These are phyloP conservation scores for Phascolomyces articulosus DNA, from an alignment of 371 early-diverging fungal species.

Conservation along the genomic window DNA sequence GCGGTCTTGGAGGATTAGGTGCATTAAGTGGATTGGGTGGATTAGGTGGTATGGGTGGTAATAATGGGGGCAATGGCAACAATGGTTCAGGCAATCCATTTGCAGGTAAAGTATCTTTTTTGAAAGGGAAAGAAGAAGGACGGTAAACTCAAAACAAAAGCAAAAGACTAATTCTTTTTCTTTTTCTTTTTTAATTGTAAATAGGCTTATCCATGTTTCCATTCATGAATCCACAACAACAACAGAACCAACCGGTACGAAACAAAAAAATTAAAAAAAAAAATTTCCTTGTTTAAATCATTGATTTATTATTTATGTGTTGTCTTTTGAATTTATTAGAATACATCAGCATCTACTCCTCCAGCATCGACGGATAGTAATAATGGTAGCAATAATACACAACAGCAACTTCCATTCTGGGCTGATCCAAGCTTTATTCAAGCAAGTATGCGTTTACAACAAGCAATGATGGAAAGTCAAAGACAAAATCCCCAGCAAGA, in stretches of 20 bases:
- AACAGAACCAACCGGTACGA: not conserved
- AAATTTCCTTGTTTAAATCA: no score
- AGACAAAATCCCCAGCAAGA: not conserved
- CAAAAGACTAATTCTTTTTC: not conserved
- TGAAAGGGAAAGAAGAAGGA: no score
- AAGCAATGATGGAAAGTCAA: constrained; percentile 32
- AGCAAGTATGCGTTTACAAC: constrained; percentile 43
- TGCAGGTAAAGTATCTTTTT: constrained; percentile 30
- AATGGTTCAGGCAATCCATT: constrained; percentile 39
- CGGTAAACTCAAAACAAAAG: no score
- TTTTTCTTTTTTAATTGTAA: constrained; percentile 4
- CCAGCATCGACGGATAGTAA: constrained; percentile 4
- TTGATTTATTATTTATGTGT: no score
- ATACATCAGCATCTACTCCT: constrained; percentile 6
- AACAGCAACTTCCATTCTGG: constrained; percentile 38
- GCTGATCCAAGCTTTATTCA: constrained; percentile 52
- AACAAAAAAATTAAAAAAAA: not conserved
- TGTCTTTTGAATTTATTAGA: no score
- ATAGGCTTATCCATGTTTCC: constrained; percentile 27
- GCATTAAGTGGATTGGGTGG: not conserved
- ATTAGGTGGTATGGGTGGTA: not conserved
- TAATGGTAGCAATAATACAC: constrained; percentile 8
- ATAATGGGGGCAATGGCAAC: not conserved
- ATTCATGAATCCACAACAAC: constrained; percentile 40
- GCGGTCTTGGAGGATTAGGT: not conserved